Base-by-base conservation (phyloP, 2,329 filamentous ascomycete genomes). In the Ophiosphaerella narmari region DNA sequence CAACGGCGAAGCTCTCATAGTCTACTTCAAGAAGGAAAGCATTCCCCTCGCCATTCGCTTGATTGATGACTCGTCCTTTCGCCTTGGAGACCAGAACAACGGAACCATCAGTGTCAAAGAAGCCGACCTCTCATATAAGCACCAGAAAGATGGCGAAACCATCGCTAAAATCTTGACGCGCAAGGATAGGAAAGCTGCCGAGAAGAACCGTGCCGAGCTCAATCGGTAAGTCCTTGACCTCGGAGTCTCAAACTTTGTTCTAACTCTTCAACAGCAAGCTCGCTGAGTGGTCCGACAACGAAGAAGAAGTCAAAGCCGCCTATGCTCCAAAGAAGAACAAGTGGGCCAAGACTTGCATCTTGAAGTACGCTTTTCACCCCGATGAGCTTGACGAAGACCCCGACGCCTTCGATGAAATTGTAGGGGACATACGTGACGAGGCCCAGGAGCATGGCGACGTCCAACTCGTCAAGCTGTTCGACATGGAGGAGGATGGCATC, bases 21-120 rank as follows among this genome's bases (percentile, higher is more conserved):
- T 97, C 32, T 99, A 95, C 76, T 97, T 96, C 82, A 90, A 94
- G 63, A 89, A 91, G 0, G 91, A 96, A 68, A 95, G 90, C n/a
- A 93, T 99, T 50, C 79, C 88, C 36, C 87, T 91, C 77, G 90
- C 90, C 38, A 89, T 93, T 58, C 85, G 87, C 77, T 80, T 94
- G 64, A 80, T 91, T 11, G 90, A 95, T 71, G 90, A 91, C 65
- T 88, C 87, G 4, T 86, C 91, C 60, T 94, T 97, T 65, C 83
- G 93, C 50, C 80, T 89, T 52, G 73, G 87, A 63, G 62, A 68
- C 14, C 55, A 55, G 21, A 50, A 57, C 1, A 60, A 80, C 70
- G 76, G 77, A 46, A 23, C 80, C 52, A 96, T 97, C 80, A 82
- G 81, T 43, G 91, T 99, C 3, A 86, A 92, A 69, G 84, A 84